phyloP scores from a whole-genome alignment of 495 filamentous ascomycete species.

The Cryomyces antarcticus region DNA sequence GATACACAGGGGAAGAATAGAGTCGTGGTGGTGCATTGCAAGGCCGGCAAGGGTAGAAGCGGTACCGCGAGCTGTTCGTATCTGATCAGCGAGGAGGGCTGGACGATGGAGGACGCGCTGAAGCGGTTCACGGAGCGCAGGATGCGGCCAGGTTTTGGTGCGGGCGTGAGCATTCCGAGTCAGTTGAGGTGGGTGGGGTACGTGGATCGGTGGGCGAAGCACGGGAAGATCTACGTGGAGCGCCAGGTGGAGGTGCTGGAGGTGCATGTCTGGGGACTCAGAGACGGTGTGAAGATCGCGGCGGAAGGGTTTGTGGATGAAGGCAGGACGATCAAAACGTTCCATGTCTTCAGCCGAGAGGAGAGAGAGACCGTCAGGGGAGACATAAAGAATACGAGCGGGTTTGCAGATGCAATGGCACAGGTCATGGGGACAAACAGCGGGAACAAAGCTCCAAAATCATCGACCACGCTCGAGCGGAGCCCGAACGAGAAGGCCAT shows the following conservation, averaged over 20 bases:
- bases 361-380: slow-evolving; percentile 50
- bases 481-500: not conserved
- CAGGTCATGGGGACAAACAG: slow-evolving; percentile 18
- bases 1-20: slow-evolving; percentile 22
- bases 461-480: not conserved
- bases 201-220: slow-evolving; percentile 65
- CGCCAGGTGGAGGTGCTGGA: slow-evolving; percentile 68
- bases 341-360: slow-evolving; percentile 56
- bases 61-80: slow-evolving; percentile 80
- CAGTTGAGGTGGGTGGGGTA: slow-evolving; percentile 82
- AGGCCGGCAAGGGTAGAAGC: slow-evolving; percentile 84
- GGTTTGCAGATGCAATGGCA: slow-evolving; percentile 27
- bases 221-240: slow-evolving; percentile 64
- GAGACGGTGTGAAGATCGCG: slow-evolving; percentile 70
- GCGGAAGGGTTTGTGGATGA: slow-evolving; percentile 75
- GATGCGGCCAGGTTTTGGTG: slow-evolving; percentile 75
- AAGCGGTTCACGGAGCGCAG: slow-evolving; percentile 65
- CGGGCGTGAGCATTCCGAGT: slow-evolving; percentile 81
- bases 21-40: slow-evolving; percentile 87
- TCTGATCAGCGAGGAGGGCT: slow-evolving; percentile 75
- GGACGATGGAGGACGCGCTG: slow-evolving; percentile 60
- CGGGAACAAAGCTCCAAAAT: slow-evolving; percentile 8
- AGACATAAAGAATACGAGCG: slow-evolving; percentile 18
- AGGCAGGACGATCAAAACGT: slow-evolving; percentile 63
- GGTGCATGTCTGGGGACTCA: slow-evolving; percentile 74